These are phyloP conservation scores for Coemansia aciculifera DNA, from an alignment of 192 early-diverging fungal species.

Conservation along the genomic window DNA sequence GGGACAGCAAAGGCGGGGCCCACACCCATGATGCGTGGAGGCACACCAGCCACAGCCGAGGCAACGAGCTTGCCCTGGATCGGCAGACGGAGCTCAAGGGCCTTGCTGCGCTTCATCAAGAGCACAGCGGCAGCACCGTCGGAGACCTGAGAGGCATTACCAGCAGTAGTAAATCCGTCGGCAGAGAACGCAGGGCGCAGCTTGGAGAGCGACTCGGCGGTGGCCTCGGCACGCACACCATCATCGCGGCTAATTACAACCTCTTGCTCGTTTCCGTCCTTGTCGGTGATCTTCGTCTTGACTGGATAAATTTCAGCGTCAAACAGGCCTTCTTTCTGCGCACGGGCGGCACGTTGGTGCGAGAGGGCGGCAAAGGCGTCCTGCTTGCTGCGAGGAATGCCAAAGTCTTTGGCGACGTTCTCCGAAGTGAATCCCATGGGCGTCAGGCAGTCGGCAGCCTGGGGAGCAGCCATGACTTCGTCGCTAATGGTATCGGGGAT, in stretches of 20 bases:
- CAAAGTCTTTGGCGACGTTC: slow-evolving; percentile 91
- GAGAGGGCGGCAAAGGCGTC: slow-evolving; percentile 87
- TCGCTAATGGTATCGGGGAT: slow-evolving; percentile 71
- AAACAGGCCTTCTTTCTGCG: slow-evolving; percentile 90
- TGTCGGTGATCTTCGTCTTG: slow-evolving; percentile 69
- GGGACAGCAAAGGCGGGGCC: slow-evolving; percentile 96
- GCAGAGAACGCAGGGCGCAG: slow-evolving; percentile 86
- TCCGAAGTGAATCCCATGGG: slow-evolving; percentile 96
- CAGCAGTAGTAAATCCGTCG: slow-evolving; percentile 87
- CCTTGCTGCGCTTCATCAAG: slow-evolving; percentile 90
- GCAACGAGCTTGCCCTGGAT: slow-evolving; percentile 85
- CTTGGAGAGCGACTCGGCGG: slow-evolving; percentile 77
- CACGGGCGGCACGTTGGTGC: slow-evolving; percentile 78
- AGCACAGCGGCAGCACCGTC: slow-evolving; percentile 97
- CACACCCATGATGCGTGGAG: slow-evolving; percentile 94
- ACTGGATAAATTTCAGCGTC: slow-evolving; percentile 90
- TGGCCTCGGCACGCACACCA: slow-evolving; percentile 81
- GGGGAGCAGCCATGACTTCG: slow-evolving; percentile 68
- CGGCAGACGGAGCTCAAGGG: slow-evolving; percentile 81
- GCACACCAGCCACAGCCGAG: slow-evolving; percentile 87
- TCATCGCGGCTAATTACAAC: slow-evolving; percentile 84
- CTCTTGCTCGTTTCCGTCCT: slow-evolving; percentile 74
- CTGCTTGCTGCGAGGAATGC: slow-evolving; percentile 82
- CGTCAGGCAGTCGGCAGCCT: slow-evolving; percentile 81
- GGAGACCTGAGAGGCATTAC: slow-evolving; percentile 96